A percentile compares a stretch with the other conserved stretches of the same genome.
Conservation (phyloP, 73 alveolate species). For the Paramecium primaurelia region DNA sequence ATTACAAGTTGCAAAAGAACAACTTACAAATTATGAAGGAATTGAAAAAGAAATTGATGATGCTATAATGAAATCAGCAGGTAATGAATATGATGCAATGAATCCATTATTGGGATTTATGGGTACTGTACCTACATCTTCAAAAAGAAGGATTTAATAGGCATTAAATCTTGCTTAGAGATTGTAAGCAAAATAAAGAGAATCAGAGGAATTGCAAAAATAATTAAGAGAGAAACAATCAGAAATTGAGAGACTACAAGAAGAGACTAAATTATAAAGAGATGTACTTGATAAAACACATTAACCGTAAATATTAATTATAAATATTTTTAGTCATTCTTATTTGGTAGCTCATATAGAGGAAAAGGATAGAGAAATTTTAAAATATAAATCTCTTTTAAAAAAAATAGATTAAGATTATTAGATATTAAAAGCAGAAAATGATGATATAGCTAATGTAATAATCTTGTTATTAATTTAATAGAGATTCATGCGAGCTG, state of each 20-base stretch:
- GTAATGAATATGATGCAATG: slow-evolving; percentile 60
- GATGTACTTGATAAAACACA: slow-evolving; percentile 73
- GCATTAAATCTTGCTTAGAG: slow-evolving; percentile 79
- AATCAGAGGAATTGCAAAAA: slow-evolving; percentile 64
- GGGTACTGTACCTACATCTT: slow-evolving; percentile 83
- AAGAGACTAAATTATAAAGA: slow-evolving; percentile 67
- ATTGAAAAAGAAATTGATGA: slow-evolving; percentile 88
- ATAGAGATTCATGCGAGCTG: slow-evolving; percentile 51
- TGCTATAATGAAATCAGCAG: slow-evolving; percentile 81
- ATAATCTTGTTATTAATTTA: background rate
- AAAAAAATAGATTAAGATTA: slow-evolving; percentile 58
- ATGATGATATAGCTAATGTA: slow-evolving; percentile 45
- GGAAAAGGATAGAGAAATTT: slow-evolving; percentile 72
- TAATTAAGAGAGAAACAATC: slow-evolving; percentile 57
- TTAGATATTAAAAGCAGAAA: slow-evolving; percentile 60
- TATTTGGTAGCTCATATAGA: slow-evolving; percentile 68
- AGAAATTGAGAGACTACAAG: slow-evolving; percentile 66
- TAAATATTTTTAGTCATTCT: slow-evolving; percentile 35
- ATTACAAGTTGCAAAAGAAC: slow-evolving; percentile 78
- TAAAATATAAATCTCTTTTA: slow-evolving; percentile 64
- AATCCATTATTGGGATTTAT: slow-evolving; percentile 67
- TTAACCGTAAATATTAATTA: slow-evolving; percentile 56
- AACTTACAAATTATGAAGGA: slow-evolving; percentile 80
- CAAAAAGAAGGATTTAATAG: slow-evolving; percentile 86
- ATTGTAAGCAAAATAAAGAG: slow-evolving; percentile 77